Base-by-base conservation (phyloP, 495 filamentous ascomycete species). In the Hypoxylon cercidicola region DNA sequence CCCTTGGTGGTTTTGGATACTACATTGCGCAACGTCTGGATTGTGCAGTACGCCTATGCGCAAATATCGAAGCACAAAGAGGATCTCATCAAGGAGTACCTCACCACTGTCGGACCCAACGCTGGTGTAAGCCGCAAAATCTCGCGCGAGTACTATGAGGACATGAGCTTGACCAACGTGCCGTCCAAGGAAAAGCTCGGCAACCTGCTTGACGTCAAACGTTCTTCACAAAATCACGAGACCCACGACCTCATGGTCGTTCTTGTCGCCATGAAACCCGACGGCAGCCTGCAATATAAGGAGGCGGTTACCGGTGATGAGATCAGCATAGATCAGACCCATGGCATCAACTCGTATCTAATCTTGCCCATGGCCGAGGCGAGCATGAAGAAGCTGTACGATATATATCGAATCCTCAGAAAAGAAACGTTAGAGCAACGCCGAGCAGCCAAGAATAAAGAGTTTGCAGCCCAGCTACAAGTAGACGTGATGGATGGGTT, bases 101-200 rank as follows among this genome's bases (percentile, higher is more conserved):
- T 60, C 20, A 49, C 4, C 4, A 18, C 5, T 0, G 48, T 16
- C 1, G 55, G 55, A 16, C 45, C 19, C 1, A 25, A 28, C 1
- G 32, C 15, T 12, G 50, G 28, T 9, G 20, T 21, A 5, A 68
- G 50, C 23, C 55, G 60, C 45, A 60, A 60, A 12, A 47, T 60
- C n/a, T 21, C 49, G 19, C 60, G 65, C 41, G 65, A 68, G 28
- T 63, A 68, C 60, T 68, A 68, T 13, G 65, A 68, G 19, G 55
- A 55, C 0, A 49, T 43, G 5, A 35, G 60, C 32, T 28, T 68
- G 16, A 35, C 32, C 9, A 39, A 55, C 11, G 20, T 63, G 2
- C 65, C 65, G 4, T 55, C 59, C 12, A 68, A 68, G 35, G 39
- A 54, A 11, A 68, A 68, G 23, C 50, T 60, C 16, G 65, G 65